Percentiles rank a stretch among this genome's conserved stretches.
phyloP scores from a whole-genome alignment of 139 green algal genomes.

The Chlorella sorokiniana region DNA sequence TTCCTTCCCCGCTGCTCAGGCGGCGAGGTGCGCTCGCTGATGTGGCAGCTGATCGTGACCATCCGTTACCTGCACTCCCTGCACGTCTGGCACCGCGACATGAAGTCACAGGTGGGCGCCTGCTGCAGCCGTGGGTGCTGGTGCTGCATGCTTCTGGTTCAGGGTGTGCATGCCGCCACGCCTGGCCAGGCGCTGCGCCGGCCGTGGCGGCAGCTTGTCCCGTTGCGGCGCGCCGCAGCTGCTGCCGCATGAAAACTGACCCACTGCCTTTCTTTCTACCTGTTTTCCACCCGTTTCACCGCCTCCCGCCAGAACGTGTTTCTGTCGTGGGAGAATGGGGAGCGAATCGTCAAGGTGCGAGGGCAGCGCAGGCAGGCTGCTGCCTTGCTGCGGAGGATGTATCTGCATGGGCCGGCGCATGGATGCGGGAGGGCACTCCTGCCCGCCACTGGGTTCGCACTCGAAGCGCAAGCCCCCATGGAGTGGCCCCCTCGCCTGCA shows the following conservation, averaged over 20 bases:
- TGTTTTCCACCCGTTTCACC: neutral
- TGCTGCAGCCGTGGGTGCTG: neutral
- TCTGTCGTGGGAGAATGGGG: constrained; percentile 52
- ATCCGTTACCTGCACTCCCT: constrained; percentile 80
- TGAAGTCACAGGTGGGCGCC: constrained; percentile 72
- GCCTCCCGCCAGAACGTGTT: constrained; percentile 74
- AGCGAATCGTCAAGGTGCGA: constrained; percentile 70
- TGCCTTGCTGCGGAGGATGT: too few relatives aligned
- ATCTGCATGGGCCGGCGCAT: too few relatives aligned
- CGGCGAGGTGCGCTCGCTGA: constrained; percentile 71
- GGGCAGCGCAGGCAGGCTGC: too few relatives aligned
- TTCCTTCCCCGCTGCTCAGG: constrained; percentile 30
- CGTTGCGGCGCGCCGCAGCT: too few relatives aligned
- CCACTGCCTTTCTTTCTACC: neutral
- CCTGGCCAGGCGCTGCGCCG: too few relatives aligned
- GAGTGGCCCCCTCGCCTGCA: neutral
- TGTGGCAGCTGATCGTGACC: constrained; percentile 73
- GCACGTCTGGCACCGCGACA: constrained; percentile 86
- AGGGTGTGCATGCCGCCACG: neutral
- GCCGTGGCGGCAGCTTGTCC: too few relatives aligned
- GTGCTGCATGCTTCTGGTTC: neutral
- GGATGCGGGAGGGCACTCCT: too few relatives aligned
- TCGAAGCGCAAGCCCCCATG: too few relatives aligned
- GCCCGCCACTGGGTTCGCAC: too few relatives aligned
- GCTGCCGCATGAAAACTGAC: too few relatives aligned